Conservation (phyloP, 441 rosid genomes). For the Flueggea neowawraea region DNA sequence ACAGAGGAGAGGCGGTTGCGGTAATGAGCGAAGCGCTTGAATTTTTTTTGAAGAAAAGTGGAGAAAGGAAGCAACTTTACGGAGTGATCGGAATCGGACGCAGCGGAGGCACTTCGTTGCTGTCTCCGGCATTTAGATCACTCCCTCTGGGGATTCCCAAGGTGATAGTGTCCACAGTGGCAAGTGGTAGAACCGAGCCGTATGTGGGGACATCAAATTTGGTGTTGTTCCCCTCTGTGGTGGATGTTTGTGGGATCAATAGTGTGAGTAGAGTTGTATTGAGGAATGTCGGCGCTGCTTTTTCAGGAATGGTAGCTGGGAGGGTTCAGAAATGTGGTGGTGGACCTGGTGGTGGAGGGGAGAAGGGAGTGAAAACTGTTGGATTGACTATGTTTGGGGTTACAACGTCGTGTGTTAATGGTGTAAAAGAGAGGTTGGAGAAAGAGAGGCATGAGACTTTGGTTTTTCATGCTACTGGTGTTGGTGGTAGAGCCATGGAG, state of each 20-base stretch:
- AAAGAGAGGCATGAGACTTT: slow-evolving; percentile 73
- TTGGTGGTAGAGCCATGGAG: slow-evolving; percentile 96
- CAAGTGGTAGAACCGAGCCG: slow-evolving; percentile 79
- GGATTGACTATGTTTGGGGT: slow-evolving; percentile 97
- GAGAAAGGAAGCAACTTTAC: slow-evolving; percentile 36
- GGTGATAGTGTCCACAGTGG: slow-evolving; percentile 83
- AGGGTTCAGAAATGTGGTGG: slow-evolving; percentile 24
- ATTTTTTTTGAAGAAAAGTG: slow-evolving; percentile 39
- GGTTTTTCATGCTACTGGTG: slow-evolving; percentile 93
- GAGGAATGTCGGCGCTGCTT: slow-evolving; percentile 86
- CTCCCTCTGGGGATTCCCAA: slow-evolving; percentile 83
- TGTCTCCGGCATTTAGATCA: slow-evolving; percentile 65
- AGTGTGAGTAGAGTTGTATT: slow-evolving; percentile 78
- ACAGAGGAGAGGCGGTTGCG: slow-evolving; percentile 70
- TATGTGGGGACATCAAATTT: slow-evolving; percentile 80
- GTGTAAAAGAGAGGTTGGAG: slow-evolving; percentile 56
- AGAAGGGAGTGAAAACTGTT: slow-evolving; percentile 36
- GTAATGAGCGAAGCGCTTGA: slow-evolving; percentile 68
- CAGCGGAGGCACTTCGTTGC: slow-evolving; percentile 80
- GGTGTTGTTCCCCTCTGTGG: slow-evolving; percentile 78
- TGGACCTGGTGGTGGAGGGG: slow-evolving; percentile 5
- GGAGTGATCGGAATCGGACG: slow-evolving; percentile 91
- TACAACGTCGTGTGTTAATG: slow-evolving; percentile 82
- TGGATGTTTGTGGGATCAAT: slow-evolving; percentile 90
- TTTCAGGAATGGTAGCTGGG: slow-evolving; percentile 84